phyloP scores from a whole-genome alignment of 208 protist genomes.

The Tritrichomonas musculus region DNA sequence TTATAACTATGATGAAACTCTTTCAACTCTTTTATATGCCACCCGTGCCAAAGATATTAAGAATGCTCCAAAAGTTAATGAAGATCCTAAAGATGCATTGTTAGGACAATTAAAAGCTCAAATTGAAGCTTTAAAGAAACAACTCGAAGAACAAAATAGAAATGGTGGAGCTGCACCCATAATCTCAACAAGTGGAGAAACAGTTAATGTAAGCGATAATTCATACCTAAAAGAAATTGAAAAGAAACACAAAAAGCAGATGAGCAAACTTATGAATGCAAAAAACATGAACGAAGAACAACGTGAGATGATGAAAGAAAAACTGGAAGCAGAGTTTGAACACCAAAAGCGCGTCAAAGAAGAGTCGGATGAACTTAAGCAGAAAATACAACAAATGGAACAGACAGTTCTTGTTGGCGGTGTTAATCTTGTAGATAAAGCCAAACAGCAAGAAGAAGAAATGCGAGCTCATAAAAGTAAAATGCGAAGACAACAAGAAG shows the following conservation, averaged over 20 bases:
- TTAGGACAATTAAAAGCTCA: slow-evolving; percentile 60
- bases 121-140: slow-evolving; percentile 50
- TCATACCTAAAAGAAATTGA: slow-evolving; percentile 14
- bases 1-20: slow-evolving; percentile 60
- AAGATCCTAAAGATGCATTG: slow-evolving; percentile 69
- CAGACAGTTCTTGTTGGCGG: neutral
- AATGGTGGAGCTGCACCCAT: slow-evolving; percentile 16
- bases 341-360: neutral
- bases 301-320: neutral
- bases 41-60: slow-evolving; percentile 67
- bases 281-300: slow-evolving; percentile 37
- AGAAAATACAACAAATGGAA: slow-evolving; percentile 22
- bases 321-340: neutral
- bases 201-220: neutral
- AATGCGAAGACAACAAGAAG: neutral
- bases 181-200: neutral
- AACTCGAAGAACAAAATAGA: slow-evolving; percentile 46
- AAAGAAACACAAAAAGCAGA: neutral
- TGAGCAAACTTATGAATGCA: neutral
- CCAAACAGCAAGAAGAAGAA: slow-evolving; percentile 20
- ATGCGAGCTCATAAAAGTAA: neutral
- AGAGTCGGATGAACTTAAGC: neutral
- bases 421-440: slow-evolving; percentile 31
- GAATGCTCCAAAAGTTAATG: slow-evolving; percentile 70
- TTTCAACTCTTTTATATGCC: slow-evolving; percentile 58